Conservation (phyloP, 345 rosid species). For the Viola odorata region DNA sequence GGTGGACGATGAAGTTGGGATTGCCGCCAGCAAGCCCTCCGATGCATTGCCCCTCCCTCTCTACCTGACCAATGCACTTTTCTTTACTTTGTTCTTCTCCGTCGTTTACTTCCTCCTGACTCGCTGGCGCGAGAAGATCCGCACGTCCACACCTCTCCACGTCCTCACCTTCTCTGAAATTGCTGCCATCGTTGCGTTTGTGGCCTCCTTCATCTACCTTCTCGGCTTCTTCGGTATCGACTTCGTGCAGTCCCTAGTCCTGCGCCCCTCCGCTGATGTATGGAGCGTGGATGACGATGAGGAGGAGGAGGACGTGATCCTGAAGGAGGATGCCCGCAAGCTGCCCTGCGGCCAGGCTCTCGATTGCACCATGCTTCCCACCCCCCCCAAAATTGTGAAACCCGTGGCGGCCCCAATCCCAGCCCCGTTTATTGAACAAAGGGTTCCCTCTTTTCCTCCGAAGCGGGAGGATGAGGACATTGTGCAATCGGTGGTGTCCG, state of each 20-base stretch:
- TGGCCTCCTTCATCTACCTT: constrained; percentile 28
- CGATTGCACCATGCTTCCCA: constrained; percentile 8
- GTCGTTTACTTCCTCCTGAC: constrained; percentile 32
- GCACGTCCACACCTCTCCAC: constrained; percentile 34
- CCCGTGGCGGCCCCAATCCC: neutral
- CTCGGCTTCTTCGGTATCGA: constrained; percentile 36
- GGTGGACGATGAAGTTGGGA: neutral
- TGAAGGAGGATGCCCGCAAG: constrained; percentile 13
- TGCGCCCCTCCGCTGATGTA: constrained; percentile 28
- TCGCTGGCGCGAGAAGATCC: constrained; percentile 43
- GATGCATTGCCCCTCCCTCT: constrained; percentile 16
- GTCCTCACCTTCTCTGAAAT: constrained; percentile 25
- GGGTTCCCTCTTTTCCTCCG: neutral
- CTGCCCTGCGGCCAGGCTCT: constrained; percentile 23
- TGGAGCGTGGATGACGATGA: constrained; percentile 22
- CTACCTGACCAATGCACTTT: constrained; percentile 25
- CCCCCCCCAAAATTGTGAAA: neutral
- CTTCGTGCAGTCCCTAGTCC: constrained; percentile 33
- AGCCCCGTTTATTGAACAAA: constrained; percentile 8
- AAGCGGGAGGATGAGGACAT: constrained; percentile 22
- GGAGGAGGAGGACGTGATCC: neutral
- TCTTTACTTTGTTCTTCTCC: constrained; percentile 32
- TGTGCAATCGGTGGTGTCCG: constrained; percentile 30
- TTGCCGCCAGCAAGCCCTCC: neutral
- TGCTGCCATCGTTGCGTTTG: constrained; percentile 21